Evolutionary conservation across 2,329 filamentous ascomycete genomes (phyloP).

Genomic region (Phialophora chinensis): DNA sequence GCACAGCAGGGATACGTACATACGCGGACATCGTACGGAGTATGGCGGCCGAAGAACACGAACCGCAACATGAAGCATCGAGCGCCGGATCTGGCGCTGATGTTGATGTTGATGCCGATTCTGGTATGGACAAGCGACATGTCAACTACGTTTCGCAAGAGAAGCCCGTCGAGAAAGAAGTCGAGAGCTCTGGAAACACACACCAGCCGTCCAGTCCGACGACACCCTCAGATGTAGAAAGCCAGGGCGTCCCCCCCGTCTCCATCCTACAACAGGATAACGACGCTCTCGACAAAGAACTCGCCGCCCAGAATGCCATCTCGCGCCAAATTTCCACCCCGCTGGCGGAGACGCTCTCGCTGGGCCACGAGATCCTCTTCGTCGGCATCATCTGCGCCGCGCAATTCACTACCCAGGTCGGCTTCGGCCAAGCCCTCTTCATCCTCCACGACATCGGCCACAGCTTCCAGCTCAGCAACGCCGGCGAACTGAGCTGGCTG

Average conservation of each 20-base stretch:
- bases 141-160: neutral
- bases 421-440: conserved; percentile 57
- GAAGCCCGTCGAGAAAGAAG: conserved; percentile 3
- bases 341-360: conserved; percentile 15
- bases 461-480: conserved; percentile 53
- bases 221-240: neutral
- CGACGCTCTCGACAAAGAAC: conserved; percentile 6
- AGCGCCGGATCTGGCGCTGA: neutral
- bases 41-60: neutral
- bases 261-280: neutral
- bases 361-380: conserved; percentile 43
- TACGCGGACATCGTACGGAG: neutral
- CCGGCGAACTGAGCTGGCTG: conserved; percentile 60
- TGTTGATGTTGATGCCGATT: neutral
- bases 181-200: neutral
- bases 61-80: neutral
- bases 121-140: neutral
- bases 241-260: neutral
- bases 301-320: neutral
- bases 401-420: conserved; percentile 55
- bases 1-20: neutral
- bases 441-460: conserved; percentile 57
- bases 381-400: conserved; percentile 46
- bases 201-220: neutral
- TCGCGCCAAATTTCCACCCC: conserved; percentile 4